Base-by-base conservation (phyloP, 768 basidiomycete species). In the Chalciporus chontae region DNA sequence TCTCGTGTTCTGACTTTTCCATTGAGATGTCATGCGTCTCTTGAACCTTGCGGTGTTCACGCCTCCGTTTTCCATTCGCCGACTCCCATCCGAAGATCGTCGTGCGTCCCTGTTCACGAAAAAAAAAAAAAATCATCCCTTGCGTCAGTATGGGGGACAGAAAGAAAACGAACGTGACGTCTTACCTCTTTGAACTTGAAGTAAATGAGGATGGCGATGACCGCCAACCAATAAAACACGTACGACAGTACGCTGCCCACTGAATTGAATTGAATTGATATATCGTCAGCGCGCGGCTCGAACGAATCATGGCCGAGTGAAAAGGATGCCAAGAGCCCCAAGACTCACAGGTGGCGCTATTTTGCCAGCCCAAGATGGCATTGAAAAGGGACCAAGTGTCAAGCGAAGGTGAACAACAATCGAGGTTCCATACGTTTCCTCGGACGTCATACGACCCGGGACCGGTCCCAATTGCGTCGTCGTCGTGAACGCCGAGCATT, bases 161-260 rank as follows among this genome's bases (percentile, higher is more conserved):
- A 18, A n/a, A 7, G 26, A 43, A n/a, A 8, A 37, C 19, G 23
- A 34, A 21, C 23, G n/a, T 31, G 27, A 13, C 7, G 37, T 58
- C 68, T 48, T 53, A 76, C 81, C 73, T 83, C 80, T 45, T 59
- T 73, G 60, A 68, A 88, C 69, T 90, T 90, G 73, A 88, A 70
- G 56, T 69, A 78, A 44, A 87, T 61, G 45, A 98, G 76, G 3
- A 73, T 72, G 29, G 62, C 77, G 40, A 94, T 82, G 56, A 87
- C 88, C 11, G 84, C 80, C 53, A 96, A 55, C 94, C 94, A 97
- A 74, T 94, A 97, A 69, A 91, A 87, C 42, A 90, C 81, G 66
- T 97, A 98, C 0, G 84, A 73, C n/a, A 95, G 73, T 18, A 97
- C 77, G 1, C 85, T 79, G 11, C 94, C 92, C 51, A 85, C 79